Conservation (phyloP, 2,329 filamentous ascomycete genomes). For the Fusarium bactridioides region DNA sequence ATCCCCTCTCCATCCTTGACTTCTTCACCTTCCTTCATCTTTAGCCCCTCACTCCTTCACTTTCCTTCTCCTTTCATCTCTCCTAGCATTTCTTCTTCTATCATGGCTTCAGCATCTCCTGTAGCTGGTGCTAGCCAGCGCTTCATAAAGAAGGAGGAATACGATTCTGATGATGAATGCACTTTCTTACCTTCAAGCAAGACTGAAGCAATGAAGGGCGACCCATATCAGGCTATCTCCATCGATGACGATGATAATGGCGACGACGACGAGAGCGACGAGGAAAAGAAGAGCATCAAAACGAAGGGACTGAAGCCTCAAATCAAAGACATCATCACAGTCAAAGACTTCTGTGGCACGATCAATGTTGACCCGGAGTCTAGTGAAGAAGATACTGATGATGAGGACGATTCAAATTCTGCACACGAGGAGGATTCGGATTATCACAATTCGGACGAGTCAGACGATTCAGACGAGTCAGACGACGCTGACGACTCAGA, state of each 20-base stretch:
- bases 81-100: no score
- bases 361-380: not conserved
- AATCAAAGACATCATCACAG: fast-evolving
- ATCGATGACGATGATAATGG: not conserved
- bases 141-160: not conserved
- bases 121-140: fast-evolving
- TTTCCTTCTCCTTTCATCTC: not conserved
- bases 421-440: not conserved
- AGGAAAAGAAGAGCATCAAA: fast-evolving
- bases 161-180: fast-evolving
- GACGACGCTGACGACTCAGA: not conserved
- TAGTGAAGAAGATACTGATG: not conserved
- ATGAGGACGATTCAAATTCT: not conserved
- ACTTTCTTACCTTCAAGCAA: fast-evolving
- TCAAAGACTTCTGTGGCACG: not conserved
- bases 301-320: fast-evolving
- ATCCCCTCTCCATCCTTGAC: not conserved
- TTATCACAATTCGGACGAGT: not conserved
- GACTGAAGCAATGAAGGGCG: fast-evolving
- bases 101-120: not conserved
- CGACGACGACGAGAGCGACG: not conserved
- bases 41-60: not conserved
- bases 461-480: not conserved
- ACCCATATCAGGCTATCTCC: fast-evolving
- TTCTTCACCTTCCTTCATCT: not conserved